A percentile compares a stretch with the other conserved stretches of the same genome.
Evolutionary conservation across 78 protist species (phyloP).

Genomic region (Diacronema lutheri): DNA sequence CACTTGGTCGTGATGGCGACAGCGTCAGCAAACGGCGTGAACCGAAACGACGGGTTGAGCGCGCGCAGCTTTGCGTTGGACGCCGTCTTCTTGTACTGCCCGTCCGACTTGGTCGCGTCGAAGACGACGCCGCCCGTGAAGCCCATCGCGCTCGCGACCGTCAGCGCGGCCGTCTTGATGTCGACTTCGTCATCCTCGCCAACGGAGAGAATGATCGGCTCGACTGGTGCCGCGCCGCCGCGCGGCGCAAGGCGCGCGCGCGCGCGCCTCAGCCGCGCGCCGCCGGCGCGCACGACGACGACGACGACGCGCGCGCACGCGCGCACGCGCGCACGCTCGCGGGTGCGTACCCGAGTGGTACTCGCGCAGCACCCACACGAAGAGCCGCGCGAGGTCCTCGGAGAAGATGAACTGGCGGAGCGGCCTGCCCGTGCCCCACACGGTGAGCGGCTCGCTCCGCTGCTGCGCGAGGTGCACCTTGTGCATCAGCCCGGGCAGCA

Average conservation of each 20-base stretch:
- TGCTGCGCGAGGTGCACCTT: constrained; percentile 67
- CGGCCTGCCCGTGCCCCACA: constrained; percentile 84
- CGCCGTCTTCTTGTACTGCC: constrained; percentile 93
- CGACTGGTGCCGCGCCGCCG: too few species aligned
- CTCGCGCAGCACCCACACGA: constrained; percentile 71
- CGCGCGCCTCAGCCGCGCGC: not conserved
- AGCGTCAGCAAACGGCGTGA: constrained; percentile 79
- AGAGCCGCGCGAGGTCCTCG: constrained; percentile 72
- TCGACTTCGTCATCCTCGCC: constrained; percentile 81
- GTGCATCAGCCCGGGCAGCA: constrained; percentile 89
- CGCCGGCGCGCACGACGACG: not conserved
- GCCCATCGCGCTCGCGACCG: constrained; percentile 63
- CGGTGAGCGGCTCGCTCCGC: constrained; percentile 43
- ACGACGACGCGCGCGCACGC: not conserved
- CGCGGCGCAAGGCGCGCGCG: constrained; percentile 59
- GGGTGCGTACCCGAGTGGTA: too few species aligned
- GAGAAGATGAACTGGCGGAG: constrained; percentile 88
- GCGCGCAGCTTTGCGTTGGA: constrained; percentile 71
- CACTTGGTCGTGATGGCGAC: constrained; percentile 49
- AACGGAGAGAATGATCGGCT: constrained; percentile 50
- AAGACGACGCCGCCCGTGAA: constrained; percentile 64
- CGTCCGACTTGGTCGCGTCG: constrained; percentile 88
- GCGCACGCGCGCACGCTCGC: too few species aligned
- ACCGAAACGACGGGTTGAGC: constrained; percentile 69
- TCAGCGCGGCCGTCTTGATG: constrained; percentile 68